Evolutionary conservation across 2,329 filamentous ascomycete genomes (phyloP), one percentile per base, ranked within the genome.

Genomic region (Hypoxylon sp.): DNA sequence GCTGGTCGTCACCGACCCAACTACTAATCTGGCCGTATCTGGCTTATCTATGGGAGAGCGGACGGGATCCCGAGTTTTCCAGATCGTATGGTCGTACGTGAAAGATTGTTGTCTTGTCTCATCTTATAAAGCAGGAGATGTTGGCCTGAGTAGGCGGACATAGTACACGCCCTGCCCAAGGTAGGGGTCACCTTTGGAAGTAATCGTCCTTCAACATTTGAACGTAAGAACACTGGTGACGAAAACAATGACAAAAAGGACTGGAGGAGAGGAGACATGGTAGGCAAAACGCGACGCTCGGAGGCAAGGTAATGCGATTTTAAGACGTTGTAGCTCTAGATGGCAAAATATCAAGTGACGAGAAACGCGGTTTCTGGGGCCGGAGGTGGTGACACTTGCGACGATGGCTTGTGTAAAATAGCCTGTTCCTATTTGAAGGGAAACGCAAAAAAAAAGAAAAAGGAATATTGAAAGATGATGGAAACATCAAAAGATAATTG

Each of bases 51-150:
- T 36, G 28, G 55, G 55, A 49, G 41, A 58, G 41, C 55, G 13
- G 19, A 48, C 55, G 55, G 41, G 55, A 58, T 49, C 55, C 55
- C 55, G 55, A 58, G 19, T 49, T 48, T 34, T 58, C 55, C 17
- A 58, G 19, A 48, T 58, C 55, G 30, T 48, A 46, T 58, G 41
- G 55, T 49, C 55, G 55, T 58, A 48, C 41, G 30, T 58, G 55
- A 21, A 30, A 43, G 34, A 30, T 13, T 10, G 7, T 0, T n/a
- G 14, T n/a, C 14, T 43, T 43, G 36, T n/a, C 38, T 43, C n/a
- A 7, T 11, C 10, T 17, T 34, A 57, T 48, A 28, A 57, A 9
- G 28, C 23, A 19, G 30, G 32, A 30, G 7, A 6, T 17, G 5
- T 9, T 10, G 38, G 7, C 7, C 6, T 43, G 2, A 21, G 17